Conservation (phyloP, 352 stramenopile genomes). For the Globisporangium uncinulatum region DNA sequence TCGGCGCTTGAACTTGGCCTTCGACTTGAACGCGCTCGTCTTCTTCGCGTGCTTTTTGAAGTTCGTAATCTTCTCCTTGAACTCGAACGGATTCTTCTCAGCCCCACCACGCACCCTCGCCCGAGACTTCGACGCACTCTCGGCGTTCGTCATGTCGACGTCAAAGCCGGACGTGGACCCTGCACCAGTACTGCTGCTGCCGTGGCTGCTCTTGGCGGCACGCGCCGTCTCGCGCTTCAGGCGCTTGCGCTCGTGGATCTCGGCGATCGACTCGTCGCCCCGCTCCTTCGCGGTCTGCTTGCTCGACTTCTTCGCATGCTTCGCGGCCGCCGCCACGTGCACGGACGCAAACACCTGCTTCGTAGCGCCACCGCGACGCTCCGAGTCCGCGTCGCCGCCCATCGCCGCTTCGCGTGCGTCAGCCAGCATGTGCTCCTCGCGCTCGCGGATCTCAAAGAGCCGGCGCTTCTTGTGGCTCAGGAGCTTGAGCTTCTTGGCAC, state of each 20-base stretch:
- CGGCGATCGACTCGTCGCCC: slow-evolving; percentile 74
- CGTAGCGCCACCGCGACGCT: slow-evolving; percentile 20
- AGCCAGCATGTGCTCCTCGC: slow-evolving; percentile 73
- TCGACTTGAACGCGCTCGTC: slow-evolving; percentile 88
- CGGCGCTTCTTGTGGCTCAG: slow-evolving; percentile 88
- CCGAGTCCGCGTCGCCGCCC: slow-evolving; percentile 36
- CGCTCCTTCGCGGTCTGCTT: slow-evolving; percentile 43
- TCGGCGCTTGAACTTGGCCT: slow-evolving; percentile 82
- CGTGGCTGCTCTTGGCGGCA: slow-evolving; percentile 48
- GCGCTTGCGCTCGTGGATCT: slow-evolving; percentile 74
- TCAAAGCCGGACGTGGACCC: slow-evolving; percentile 50
- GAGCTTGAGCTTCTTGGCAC: slow-evolving; percentile 72
- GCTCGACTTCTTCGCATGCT: slow-evolving; percentile 76
- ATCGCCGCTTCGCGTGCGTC: too few species aligned
- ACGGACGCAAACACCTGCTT: slow-evolving; percentile 80
- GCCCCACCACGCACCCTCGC: slow-evolving; percentile 28
- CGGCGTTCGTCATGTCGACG: slow-evolving; percentile 60
- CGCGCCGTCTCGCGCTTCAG: slow-evolving; percentile 73
- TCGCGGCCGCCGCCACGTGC: slow-evolving; percentile 70
- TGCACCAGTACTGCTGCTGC: too few species aligned
- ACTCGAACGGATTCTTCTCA: slow-evolving; percentile 69
- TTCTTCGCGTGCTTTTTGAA: slow-evolving; percentile 90
- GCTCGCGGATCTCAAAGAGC: slow-evolving; percentile 78
- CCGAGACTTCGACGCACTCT: slow-evolving; percentile 30
- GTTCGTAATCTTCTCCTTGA: slow-evolving; percentile 90